A percentile compares a stretch with the other conserved stretches of the same genome.
Conservation (phyloP, 75 land plant genomes). For the Selaginella tamariscina region DNA sequence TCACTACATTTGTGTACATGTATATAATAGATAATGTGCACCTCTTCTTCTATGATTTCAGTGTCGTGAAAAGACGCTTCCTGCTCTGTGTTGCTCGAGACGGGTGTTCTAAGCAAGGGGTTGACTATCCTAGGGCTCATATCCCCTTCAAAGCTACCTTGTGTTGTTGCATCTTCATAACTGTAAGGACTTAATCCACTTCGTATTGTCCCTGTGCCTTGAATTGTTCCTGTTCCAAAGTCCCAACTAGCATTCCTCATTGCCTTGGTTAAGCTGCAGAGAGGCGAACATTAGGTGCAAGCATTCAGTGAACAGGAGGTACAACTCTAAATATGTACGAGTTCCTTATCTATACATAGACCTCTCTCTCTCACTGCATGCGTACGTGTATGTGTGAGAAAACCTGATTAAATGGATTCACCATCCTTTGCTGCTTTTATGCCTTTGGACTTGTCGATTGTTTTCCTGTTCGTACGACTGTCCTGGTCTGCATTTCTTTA, state of each 20-base stretch:
- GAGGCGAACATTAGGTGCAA: background rate
- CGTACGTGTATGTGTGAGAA: no score
- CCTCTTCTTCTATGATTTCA: background rate
- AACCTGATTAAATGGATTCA: slow-evolving; percentile 46
- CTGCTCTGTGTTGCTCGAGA: background rate
- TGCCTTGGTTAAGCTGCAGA: slow-evolving; percentile 31
- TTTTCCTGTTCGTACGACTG: slow-evolving; percentile 17
- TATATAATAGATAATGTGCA: no score
- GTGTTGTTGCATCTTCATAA: slow-evolving; percentile 22
- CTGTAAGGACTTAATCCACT: slow-evolving; percentile 50
- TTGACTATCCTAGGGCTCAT: background rate
- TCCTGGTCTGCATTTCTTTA: slow-evolving; percentile 31
- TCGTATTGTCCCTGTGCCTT: slow-evolving; percentile 56
- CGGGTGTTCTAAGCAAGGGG: background rate
- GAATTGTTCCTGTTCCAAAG: slow-evolving; percentile 44
- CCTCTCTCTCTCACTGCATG: no score
- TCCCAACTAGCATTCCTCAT: slow-evolving; percentile 70
- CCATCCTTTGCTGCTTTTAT: slow-evolving; percentile 34
- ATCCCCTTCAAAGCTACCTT: slow-evolving; percentile 30
- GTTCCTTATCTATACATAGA: no score
- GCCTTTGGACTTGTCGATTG: slow-evolving; percentile 38
- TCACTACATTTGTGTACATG: no score
- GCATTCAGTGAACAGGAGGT: background rate
- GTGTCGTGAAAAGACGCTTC: background rate
- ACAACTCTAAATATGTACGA: no score